These are phyloP conservation scores for Colletotrichum sp. DNA, from an alignment of 2,329 filamentous ascomycete species.

Conservation along the genomic window DNA sequence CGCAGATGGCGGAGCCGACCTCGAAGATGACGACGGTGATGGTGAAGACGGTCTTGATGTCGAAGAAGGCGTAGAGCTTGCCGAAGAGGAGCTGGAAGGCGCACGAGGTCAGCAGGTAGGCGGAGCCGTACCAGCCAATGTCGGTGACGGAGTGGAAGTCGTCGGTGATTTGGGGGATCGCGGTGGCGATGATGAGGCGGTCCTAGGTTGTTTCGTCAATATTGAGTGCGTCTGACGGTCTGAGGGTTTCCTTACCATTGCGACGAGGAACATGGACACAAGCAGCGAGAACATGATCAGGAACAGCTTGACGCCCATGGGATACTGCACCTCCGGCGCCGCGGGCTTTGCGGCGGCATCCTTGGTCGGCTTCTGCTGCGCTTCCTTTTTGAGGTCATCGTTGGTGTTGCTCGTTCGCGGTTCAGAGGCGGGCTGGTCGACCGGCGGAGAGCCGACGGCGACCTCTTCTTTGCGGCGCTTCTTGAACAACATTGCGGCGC, in stretches of 20 bases:
- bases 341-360: neutral
- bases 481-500: slow-evolving; percentile 6
- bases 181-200: slow-evolving; percentile 48
- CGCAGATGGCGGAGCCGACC: slow-evolving; percentile 36
- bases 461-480: neutral
- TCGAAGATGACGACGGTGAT: slow-evolving; percentile 29
- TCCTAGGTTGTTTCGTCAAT: neutral
- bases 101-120: slow-evolving; percentile 32
- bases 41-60: slow-evolving; percentile 31
- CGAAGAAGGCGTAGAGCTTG: slow-evolving; percentile 32
- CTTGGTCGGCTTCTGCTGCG: neutral
- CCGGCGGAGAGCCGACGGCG: neutral
- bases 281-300: slow-evolving; percentile 15
- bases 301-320: slow-evolving; percentile 23
- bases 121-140: slow-evolving; percentile 34
- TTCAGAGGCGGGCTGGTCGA: neutral
- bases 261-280: slow-evolving; percentile 22
- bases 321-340: slow-evolving; percentile 6
- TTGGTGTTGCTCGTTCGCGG: slow-evolving; percentile 8
- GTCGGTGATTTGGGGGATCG: slow-evolving; percentile 36
- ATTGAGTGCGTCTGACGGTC: neutral
- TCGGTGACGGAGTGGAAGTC: slow-evolving; percentile 31
- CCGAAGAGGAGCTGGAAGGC: slow-evolving; percentile 34
- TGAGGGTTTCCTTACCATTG: neutral
- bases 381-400: neutral